Evolutionary conservation across 2,329 filamentous ascomycete genomes (phyloP), one percentile per base, ranked within the genome.

Genomic region (Gnomoniopsis smithogilvyi): DNA sequence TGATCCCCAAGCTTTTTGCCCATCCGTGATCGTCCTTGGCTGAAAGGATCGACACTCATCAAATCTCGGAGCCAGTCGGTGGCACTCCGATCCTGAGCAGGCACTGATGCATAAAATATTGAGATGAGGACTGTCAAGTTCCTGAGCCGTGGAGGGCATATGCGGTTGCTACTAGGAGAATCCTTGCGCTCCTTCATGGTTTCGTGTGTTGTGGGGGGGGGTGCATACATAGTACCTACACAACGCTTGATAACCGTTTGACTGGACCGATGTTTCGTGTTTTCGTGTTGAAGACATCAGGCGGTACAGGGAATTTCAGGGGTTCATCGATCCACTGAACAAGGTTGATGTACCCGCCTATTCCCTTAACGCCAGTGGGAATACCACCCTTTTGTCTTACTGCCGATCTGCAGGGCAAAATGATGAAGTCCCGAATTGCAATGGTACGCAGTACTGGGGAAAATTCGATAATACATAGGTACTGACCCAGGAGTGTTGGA

Each of bases 1-100:
- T 11, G 43, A 46, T 46, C 43, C 43, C 43, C 17, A 19, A n/a
- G n/a, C 19, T 11, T 46, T 10, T 11, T 22, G 8, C 43, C 43
- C 45, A 22, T 6, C 14, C 4, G 30, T 47, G 50, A 53, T 33
- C 30, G 12, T 41, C 38, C 47, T 41, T 46, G 19, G 43, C 43
- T 46, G 19, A 6, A 36, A 45, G 26, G 56, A 59, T 59, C 51
- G 56, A 36, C 56, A 36, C 56, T 54, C 34, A 43, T 54, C 45
- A 34, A 58, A 45, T 47, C 54, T 36, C 49, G 50, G 56, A 46
- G 51, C 51, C 51, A 58, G 50, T 48, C 43, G n/a, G 43, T 46
- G 43, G 10, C n/a, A 46, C 43, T 46, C 43, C 43, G 12, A 41
- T 41, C 8, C 12, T 41, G 36, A 8, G 19, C 10, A 21, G 38